Base-by-base conservation (phyloP, 2,329 filamentous ascomycete species). In the Penicillium sp. region DNA sequence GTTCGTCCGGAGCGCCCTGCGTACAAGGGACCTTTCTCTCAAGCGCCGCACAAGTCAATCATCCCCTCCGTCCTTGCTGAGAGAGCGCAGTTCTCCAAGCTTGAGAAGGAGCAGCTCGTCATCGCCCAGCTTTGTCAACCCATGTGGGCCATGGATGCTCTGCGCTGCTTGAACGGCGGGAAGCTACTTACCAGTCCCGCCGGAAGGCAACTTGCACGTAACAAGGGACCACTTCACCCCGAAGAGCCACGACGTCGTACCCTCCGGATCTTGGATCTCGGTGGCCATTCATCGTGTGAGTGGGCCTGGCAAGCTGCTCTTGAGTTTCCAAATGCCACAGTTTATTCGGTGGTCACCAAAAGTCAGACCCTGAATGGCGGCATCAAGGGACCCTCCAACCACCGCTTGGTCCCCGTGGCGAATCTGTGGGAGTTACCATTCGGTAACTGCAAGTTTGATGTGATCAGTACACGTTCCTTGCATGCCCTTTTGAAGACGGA, bases 301-400 rank as follows among this genome's bases (percentile, higher is more conserved):
- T 98, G 93, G 93, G 91, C 87, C 18, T 98, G 93, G 93, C 84
- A 93, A 64, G 86, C 89, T 47, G 89, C 93, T 0, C 77, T 87
- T 40, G 85, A 91, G 65, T 93, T 90, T 68, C 88, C 87, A 14
- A 85, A 88, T 65, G 80, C 87, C 46, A 89, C 88, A 65, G 81
- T 96, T 44, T 94, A 90, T 72, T 96, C 91, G 0, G 88, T 91
- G 44, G 86, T 86, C 29, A 88, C 85, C 54, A 86, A 86, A 68
- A 79, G 81, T 29, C 85, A 89, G 64, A 72, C 83, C 24, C 82
- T 83, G 59, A 87, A 87, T 67, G 81, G 79, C 49, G 86, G 86
- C 60, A 81, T 93, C 57, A 84, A 85, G 22, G 90, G 89, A 1
- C 93, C 93, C 1, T 71, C 80, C 27, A 98, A 98, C 70, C 91